Evolutionary conservation across 2,329 filamentous ascomycete genomes (phyloP).

Genomic region (Stagonosporopsis cucurbitacearum): DNA sequence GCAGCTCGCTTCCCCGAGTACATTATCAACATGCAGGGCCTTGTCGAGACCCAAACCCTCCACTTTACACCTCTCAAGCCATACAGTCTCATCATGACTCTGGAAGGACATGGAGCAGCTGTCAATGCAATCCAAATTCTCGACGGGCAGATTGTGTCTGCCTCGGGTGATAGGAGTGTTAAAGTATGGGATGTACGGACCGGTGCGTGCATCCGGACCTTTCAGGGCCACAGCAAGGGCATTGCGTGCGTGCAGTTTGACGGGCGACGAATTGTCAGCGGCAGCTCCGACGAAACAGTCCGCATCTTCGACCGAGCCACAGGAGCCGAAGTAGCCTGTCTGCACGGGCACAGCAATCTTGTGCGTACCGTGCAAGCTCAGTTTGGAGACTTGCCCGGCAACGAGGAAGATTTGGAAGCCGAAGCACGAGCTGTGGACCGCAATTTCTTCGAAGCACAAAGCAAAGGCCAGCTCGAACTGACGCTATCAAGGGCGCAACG

Average conservation of each 20-base stretch:
- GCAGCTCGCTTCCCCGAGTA: slow-evolving; percentile 59
- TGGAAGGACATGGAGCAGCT: slow-evolving; percentile 86
- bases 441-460: slow-evolving; percentile 69
- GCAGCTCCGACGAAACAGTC: slow-evolving; percentile 94
- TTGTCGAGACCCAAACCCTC: slow-evolving; percentile 47
- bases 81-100: slow-evolving; percentile 77
- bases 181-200: slow-evolving; percentile 93
- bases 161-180: slow-evolving; percentile 90
- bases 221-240: slow-evolving; percentile 88
- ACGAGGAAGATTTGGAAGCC: slow-evolving; percentile 73
- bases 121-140: slow-evolving; percentile 96
- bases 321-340: slow-evolving; percentile 85
- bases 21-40: slow-evolving; percentile 58
- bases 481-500: slow-evolving; percentile 44
- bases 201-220: slow-evolving; percentile 75
- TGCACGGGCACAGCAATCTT: slow-evolving; percentile 80
- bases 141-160: slow-evolving; percentile 86
- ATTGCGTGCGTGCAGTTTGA: slow-evolving; percentile 99
- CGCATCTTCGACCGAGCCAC: slow-evolving; percentile 91
- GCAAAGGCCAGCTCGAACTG: slow-evolving; percentile 51
- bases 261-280: slow-evolving; percentile 89
- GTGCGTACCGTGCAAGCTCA: slow-evolving; percentile 95
- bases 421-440: slow-evolving; percentile 77
- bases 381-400: slow-evolving; percentile 86
- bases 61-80: slow-evolving; percentile 65